Evolutionary conservation across 768 basidiomycete genomes (phyloP).

Genomic region (Calocybe indica): DNA sequence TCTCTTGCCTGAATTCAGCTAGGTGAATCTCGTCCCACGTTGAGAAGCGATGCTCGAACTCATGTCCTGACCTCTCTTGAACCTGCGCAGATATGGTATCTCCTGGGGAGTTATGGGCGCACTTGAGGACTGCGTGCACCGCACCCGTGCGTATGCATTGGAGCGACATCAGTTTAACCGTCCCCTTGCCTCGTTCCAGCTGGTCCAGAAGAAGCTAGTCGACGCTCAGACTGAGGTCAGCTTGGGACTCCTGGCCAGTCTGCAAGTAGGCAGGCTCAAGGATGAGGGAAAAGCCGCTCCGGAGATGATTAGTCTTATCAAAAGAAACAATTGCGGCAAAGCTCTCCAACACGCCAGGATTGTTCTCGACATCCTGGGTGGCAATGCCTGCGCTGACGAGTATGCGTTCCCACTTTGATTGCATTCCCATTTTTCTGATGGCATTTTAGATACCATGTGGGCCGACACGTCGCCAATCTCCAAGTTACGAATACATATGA

Average conservation of each 20-base stretch:
- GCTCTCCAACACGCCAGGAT: slow-evolving; percentile 78
- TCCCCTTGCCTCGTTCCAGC: slow-evolving; percentile 91
- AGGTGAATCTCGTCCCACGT: slow-evolving; percentile 31
- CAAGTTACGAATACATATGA: slow-evolving; percentile 98
- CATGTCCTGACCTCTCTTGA: not conserved
- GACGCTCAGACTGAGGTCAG: slow-evolving; percentile 87
- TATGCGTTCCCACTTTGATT: slow-evolving; percentile 32
- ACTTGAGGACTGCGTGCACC: slow-evolving; percentile 82
- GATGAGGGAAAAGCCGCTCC: slow-evolving; percentile 67
- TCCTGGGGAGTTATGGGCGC: slow-evolving; percentile 97
- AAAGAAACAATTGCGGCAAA: slow-evolving; percentile 95
- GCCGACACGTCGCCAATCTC: slow-evolving; percentile 90
- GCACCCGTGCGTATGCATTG: slow-evolving; percentile 77
- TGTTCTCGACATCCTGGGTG: slow-evolving; percentile 87
- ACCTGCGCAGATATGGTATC: slow-evolving; percentile 61
- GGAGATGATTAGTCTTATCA: slow-evolving; percentile 93
- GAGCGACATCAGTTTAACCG: slow-evolving; percentile 88
- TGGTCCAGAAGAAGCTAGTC: slow-evolving; percentile 96
- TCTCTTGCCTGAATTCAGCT: slow-evolving; percentile 90
- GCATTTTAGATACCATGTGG: slow-evolving; percentile 73
- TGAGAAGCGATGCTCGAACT: not conserved
- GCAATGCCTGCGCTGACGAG: slow-evolving; percentile 93
- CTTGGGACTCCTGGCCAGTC: slow-evolving; percentile 67
- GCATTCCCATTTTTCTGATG: not conserved
- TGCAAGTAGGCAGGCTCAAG: slow-evolving; percentile 85